Base-by-base conservation (phyloP, 352 stramenopile species). In the Pythium angustatum region DNA sequence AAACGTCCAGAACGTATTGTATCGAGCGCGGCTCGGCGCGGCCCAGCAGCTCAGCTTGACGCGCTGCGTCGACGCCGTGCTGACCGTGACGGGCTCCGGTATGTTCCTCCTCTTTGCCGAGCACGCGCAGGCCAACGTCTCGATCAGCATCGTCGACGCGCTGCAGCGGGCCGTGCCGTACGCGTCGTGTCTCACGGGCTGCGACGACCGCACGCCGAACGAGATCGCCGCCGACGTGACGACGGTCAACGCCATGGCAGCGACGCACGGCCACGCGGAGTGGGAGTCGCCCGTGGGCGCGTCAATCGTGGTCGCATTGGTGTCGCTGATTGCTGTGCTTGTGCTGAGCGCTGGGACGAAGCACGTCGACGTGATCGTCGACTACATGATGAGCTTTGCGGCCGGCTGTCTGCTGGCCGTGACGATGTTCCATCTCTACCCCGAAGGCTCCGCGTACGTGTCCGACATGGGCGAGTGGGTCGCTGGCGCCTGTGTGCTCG, bases 391-490 rank as follows among this genome's bases (percentile, higher is more conserved):
- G 43, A 77, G 53, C 26, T 74, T 76, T 19, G 68, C 55, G 1
- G 60, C 68, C 0, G 64, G 68, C 12, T 81, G 73, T 54, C 50
- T 81, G 51, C 40, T 81, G 11, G 73, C 66, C 15, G 73, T 81
- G 54, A 67, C 75, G 5, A 67, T 74, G 14, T 81, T 81, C 45
- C 73, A 78, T 57, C 50, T 81, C 48, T 76, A 74, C 27, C 70
- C 64, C 5, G 73, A 81, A 65, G 68, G 70, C 6, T 62, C 68
- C 8, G 60, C 57, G 50, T 76, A 81, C 55, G 15, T 78, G 12
- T 55, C 27, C 0, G 68, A 71, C 49, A 11, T 68, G n/a, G 64
- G 62, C 15, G 64, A 76, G 27, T 79, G 72, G 72, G 54, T 79
- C 52, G 66, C 65, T 40, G 72, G 72, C 15, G 55, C 58, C 3